A percentile compares a stretch with the other conserved stretches of the same genome.
phyloP scores from a whole-genome alignment of 768 basidiomycete species.

The Pisolithus marmoratus region DNA sequence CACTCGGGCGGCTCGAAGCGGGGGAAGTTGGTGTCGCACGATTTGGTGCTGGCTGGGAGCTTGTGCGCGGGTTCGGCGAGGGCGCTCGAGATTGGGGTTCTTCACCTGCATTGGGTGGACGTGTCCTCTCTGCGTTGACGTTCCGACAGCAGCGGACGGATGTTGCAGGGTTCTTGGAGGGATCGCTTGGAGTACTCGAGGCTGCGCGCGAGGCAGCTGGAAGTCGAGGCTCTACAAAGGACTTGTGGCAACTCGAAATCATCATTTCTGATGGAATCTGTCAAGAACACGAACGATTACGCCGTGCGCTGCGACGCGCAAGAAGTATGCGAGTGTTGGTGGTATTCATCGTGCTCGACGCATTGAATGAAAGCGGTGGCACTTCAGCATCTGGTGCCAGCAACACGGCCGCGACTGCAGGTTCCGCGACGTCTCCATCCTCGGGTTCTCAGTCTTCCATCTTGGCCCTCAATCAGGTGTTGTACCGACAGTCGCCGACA shows the following conservation, averaged over 20 bases:
- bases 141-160: conserved; percentile 91
- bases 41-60: conserved; percentile 84
- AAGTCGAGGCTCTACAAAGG: conserved; percentile 54
- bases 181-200: conserved; percentile 68
- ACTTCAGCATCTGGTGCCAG: neutral
- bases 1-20: conserved; percentile 85
- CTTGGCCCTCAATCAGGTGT: conserved; percentile 86
- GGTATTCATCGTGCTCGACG: conserved; percentile 94
- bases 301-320: conserved; percentile 74
- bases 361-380: conserved; percentile 49
- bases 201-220: conserved; percentile 63
- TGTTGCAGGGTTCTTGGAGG: conserved; percentile 75
- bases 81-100: conserved; percentile 50
- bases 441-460: conserved; percentile 62
- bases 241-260: conserved; percentile 96
- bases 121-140: conserved; percentile 74
- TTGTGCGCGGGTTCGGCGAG: conserved; percentile 84
- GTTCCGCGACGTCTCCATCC: conserved; percentile 11
- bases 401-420: neutral
- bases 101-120: conserved; percentile 22
- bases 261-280: conserved; percentile 99
- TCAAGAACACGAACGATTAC: conserved; percentile 86
- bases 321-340: conserved; percentile 90
- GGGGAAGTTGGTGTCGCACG: conserved; percentile 91
- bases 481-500: conserved; percentile 52